A percentile compares a stretch with the other conserved stretches of the same genome.
Conservation (phyloP, 345 rosid genomes). For the Populus nigra region DNA sequence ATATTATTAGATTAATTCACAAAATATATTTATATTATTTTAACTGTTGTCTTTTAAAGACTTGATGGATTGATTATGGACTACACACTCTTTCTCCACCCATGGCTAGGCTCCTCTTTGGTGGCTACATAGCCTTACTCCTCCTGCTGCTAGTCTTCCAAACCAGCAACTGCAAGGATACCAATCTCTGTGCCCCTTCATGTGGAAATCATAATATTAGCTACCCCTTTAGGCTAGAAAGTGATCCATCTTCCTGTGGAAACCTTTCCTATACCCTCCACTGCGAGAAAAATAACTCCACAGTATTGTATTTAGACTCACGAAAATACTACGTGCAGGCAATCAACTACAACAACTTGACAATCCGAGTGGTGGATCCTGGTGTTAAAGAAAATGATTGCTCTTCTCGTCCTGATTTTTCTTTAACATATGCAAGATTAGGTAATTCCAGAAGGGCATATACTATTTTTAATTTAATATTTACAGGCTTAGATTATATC, state of each 20-base stretch:
- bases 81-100: neutral
- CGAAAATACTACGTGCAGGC: conserved; percentile 18
- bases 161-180: neutral
- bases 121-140: neutral
- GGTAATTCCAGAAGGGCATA: neutral
- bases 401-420: conserved; percentile 15
- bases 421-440: neutral
- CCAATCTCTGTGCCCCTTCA: conserved; percentile 8
- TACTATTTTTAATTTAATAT: rapidly evolving
- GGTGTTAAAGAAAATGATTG: neutral
- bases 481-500: no score
- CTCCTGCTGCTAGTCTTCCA: neutral
- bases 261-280: neutral
- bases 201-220: conserved; percentile 29
- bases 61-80: neutral
- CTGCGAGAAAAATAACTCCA: conserved; percentile 24
- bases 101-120: neutral
- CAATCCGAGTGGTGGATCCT: conserved; percentile 12
- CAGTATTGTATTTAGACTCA: conserved; percentile 7
- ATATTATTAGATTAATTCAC: no score
- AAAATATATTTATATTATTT: no score
- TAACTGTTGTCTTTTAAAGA: no score
- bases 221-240: conserved; percentile 28
- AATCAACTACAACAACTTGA: conserved; percentile 17
- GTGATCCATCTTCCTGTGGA: conserved; percentile 22